These are phyloP conservation scores for Rubroshorea leprosula DNA, from an alignment of 345 rosid genomes.

Conservation along the genomic window DNA sequence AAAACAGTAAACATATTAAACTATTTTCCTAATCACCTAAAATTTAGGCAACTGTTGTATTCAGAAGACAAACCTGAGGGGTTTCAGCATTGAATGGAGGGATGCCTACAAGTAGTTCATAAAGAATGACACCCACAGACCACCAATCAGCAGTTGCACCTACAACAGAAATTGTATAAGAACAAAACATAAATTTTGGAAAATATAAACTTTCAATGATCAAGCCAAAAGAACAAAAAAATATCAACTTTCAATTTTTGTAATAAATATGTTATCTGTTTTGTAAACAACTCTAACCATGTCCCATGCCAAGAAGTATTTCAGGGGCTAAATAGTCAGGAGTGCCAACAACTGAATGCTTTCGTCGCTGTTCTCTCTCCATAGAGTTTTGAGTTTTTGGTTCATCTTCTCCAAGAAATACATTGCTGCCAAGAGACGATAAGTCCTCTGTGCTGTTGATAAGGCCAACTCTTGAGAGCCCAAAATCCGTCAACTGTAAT, in stretches of 20 bases:
- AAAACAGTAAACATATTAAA: background rate
- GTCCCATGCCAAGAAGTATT: slow-evolving; percentile 98
- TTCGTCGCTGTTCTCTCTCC: slow-evolving; percentile 58
- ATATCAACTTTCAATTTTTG: background rate
- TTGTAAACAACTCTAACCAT: slow-evolving; percentile 46
- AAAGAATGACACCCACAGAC: slow-evolving; percentile 93
- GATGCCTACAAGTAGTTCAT: slow-evolving; percentile 83
- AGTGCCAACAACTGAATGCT: slow-evolving; percentile 80
- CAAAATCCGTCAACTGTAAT: slow-evolving; percentile 97
- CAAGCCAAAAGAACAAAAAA: background rate
- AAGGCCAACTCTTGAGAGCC: slow-evolving; percentile 96
- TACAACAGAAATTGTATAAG: slow-evolving; percentile 25
- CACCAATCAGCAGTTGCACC: slow-evolving; percentile 99
- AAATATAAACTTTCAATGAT: too few relatives aligned
- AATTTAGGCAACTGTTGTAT: background rate
- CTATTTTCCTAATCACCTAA: background rate
- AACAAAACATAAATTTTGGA: slow-evolving; percentile 13
- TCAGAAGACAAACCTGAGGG: slow-evolving; percentile 58
- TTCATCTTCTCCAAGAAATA: slow-evolving; percentile 50
- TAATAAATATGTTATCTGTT: background rate
- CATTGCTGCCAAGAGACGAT: slow-evolving; percentile 56
- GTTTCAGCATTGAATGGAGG: slow-evolving; percentile 94
- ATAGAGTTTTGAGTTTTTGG: slow-evolving; percentile 31
- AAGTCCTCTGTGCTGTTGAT: slow-evolving; percentile 95
- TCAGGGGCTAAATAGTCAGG: slow-evolving; percentile 99